Evolutionary conservation across 2,329 filamentous ascomycete species (phyloP).

Genomic region (Colletotrichum acutatum): DNA sequence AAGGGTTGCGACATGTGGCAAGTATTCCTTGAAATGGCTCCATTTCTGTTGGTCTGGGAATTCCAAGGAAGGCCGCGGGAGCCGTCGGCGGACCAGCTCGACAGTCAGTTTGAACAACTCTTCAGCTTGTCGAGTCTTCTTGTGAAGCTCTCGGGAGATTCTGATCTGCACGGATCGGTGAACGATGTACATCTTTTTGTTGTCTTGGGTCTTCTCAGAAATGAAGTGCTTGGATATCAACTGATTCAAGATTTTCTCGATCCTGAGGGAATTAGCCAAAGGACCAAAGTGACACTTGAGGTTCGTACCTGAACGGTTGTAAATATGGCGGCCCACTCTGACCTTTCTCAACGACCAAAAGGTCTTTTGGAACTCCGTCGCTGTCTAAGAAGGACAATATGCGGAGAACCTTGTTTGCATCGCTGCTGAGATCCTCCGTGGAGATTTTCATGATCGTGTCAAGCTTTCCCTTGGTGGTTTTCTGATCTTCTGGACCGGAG

Average conservation of each 20-base stretch:
- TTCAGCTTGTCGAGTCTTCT: conserved; percentile 29
- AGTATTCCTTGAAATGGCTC: conserved; percentile 37
- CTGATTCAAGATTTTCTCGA: conserved; percentile 16
- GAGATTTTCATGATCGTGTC: conserved; percentile 36
- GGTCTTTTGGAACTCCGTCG: conserved; percentile 35
- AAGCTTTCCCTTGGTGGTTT: conserved; percentile 4
- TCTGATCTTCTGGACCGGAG: conserved; percentile 16
- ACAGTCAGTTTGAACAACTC: conserved; percentile 34
- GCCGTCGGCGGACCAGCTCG: conserved; percentile 27
- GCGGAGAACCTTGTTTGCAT: conserved; percentile 33
- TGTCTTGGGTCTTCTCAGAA: conserved; percentile 23
- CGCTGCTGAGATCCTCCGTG: conserved; percentile 30
- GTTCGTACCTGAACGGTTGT: conserved; percentile 16
- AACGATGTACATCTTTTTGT: conserved; percentile 30
- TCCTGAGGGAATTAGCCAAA: background rate
- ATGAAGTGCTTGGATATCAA: conserved; percentile 26
- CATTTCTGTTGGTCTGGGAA: conserved; percentile 31
- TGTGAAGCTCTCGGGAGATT: conserved; percentile 34
- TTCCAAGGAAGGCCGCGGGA: conserved; percentile 34
- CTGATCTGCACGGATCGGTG: conserved; percentile 34
- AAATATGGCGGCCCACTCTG: conserved; percentile 24
- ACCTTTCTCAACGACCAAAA: conserved; percentile 31
- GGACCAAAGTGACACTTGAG: background rate
- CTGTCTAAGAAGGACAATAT: conserved; percentile 37
- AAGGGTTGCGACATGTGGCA: conserved; percentile 35